These are phyloP conservation scores for Colletotrichum plurivorum DNA, from an alignment of 2,329 filamentous ascomycete species.

Conservation along the genomic window DNA sequence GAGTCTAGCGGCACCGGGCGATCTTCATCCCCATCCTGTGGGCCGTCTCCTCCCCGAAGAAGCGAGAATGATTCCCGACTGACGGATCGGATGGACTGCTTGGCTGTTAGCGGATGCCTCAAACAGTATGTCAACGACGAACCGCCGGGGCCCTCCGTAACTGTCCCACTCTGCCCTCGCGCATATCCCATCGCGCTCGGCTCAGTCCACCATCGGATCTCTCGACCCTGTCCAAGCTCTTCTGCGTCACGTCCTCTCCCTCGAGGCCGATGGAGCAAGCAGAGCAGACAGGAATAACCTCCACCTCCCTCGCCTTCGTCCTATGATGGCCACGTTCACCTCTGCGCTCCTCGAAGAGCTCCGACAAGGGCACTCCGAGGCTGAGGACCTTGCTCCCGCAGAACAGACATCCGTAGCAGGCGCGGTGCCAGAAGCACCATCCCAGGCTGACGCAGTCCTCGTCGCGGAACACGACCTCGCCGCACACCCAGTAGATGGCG, in stretches of 20 bases:
- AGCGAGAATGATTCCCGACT: conserved; percentile 25
- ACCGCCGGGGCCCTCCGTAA: conserved; percentile 35
- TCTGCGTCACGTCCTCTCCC: conserved; percentile 54
- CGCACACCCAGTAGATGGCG: conserved; percentile 71
- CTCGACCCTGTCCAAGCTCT: conserved; percentile 60
- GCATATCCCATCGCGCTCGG: conserved; percentile 58
- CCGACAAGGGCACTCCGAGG: conserved; percentile 50
- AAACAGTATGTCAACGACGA: background rate
- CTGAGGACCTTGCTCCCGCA: conserved; percentile 60
- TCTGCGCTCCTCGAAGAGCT: conserved; percentile 49
- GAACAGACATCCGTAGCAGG: conserved; percentile 70
- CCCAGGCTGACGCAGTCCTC: conserved; percentile 71
- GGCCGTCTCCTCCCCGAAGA: conserved; percentile 6
- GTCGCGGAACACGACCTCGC: conserved; percentile 66
- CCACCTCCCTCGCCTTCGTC: conserved; percentile 56
- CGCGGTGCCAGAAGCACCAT: conserved; percentile 72
- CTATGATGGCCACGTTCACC: conserved; percentile 37
- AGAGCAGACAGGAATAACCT: conserved; percentile 64
- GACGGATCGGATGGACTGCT: conserved; percentile 18
- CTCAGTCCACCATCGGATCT: conserved; percentile 62
- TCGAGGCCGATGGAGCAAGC: conserved; percentile 60
- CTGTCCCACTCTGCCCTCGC: conserved; percentile 41
- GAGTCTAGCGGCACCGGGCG: conserved; percentile 41
- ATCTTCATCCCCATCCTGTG: conserved; percentile 12
- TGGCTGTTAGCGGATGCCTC: background rate